Conservation (phyloP, 306 rosid genomes). For the Urtica urens region DNA sequence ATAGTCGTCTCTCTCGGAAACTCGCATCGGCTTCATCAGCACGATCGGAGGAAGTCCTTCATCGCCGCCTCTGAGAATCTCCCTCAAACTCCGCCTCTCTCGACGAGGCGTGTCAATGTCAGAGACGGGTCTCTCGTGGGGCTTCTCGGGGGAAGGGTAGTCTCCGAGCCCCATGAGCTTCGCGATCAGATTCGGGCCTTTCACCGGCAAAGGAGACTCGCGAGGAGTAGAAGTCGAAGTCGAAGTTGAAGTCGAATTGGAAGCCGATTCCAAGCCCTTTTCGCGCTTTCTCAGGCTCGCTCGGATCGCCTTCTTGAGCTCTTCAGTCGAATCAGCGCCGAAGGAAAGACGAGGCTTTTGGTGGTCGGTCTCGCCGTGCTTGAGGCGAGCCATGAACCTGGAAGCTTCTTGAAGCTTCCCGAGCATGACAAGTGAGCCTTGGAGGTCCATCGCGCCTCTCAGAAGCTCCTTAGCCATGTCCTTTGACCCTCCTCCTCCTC, state of each 20-base stretch:
- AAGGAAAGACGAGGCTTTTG: constrained; percentile 10
- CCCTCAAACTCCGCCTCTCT: constrained; percentile 44
- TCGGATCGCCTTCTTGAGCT: constrained; percentile 36
- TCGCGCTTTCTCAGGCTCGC: constrained; percentile 26
- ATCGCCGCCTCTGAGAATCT: constrained; percentile 34
- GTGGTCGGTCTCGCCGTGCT: constrained; percentile 24
- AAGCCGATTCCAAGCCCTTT: constrained; percentile 15
- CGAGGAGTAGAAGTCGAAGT: constrained; percentile 29
- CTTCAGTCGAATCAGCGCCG: constrained; percentile 33
- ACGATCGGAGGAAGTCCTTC: constrained; percentile 56
- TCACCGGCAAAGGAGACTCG: constrained; percentile 23
- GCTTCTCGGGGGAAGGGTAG: constrained; percentile 31
- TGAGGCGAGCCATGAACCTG: constrained; percentile 24
- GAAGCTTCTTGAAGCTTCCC: constrained; percentile 72
- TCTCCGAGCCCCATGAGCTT: constrained; percentile 88
- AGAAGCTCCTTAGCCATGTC: constrained; percentile 63
- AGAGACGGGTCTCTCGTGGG: constrained; percentile 35
- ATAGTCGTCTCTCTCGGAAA: constrained; percentile 16
- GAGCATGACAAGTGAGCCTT: constrained; percentile 57
- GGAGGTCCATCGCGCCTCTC: constrained; percentile 74
- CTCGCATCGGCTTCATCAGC: constrained; percentile 53
- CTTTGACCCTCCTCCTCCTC: constrained; percentile 36
- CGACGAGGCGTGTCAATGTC: constrained; percentile 41
- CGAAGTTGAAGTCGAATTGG: constrained; percentile 30
- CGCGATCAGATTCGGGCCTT: constrained; percentile 57